Evolutionary conservation across 495 filamentous ascomycete genomes (phyloP).

Genomic region (Neurospora sp.): DNA sequence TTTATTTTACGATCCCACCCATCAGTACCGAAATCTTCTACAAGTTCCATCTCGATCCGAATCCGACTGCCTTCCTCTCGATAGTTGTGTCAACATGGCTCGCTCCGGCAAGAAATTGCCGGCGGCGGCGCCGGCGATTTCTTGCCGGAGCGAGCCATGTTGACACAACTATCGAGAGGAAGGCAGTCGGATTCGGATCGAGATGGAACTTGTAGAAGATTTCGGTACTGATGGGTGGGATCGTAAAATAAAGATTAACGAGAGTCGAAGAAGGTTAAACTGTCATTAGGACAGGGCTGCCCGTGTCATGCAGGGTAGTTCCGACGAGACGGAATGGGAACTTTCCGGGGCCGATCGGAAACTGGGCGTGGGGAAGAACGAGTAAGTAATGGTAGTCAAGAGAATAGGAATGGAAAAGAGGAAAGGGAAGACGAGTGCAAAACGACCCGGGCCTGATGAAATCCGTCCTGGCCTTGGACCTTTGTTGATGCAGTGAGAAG

Average conservation of each 20-base stretch:
- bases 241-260: constrained; percentile 26
- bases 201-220: neutral
- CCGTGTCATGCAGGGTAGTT: constrained; percentile 15
- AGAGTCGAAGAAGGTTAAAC: constrained; percentile 35
- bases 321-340: constrained; percentile 4
- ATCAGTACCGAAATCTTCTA: neutral
- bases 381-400: neutral
- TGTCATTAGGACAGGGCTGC: constrained; percentile 30
- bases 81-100: constrained; percentile 25
- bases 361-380: constrained; percentile 6
- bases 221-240: constrained; percentile 1
- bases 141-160: constrained; percentile 33
- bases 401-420: neutral
- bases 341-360: constrained; percentile 1
- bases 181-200: neutral
- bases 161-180: constrained; percentile 3
- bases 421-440: neutral
- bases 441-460: neutral
- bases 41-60: neutral
- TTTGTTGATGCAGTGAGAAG: neutral
- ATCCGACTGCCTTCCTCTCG: constrained; percentile 1
- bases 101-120: constrained; percentile 32
- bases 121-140: constrained; percentile 28
- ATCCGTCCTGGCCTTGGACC: neutral
- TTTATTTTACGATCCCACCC: constrained; percentile 10